Conservation (phyloP, 2,329 filamentous ascomycete genomes). For the Corynespora cassiicola region DNA sequence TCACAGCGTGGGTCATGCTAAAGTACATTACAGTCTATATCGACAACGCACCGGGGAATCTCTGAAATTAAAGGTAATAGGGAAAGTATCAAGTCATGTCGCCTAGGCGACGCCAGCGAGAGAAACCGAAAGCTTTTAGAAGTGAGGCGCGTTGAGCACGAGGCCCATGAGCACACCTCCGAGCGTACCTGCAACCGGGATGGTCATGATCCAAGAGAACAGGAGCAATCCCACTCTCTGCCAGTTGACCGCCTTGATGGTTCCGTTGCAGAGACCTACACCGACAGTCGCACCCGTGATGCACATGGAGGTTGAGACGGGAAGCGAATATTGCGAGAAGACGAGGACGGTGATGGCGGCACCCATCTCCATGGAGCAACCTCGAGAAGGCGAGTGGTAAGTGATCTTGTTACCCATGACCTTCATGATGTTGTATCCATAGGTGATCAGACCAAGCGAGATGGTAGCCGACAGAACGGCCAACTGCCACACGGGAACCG, state of each 20-base stretch:
- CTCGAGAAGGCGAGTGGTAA: slow-evolving; percentile 67
- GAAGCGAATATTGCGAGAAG: slow-evolving; percentile 77
- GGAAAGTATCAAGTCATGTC: no score
- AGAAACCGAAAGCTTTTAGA: no score
- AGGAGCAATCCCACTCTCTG: slow-evolving; percentile 72
- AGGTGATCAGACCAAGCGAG: slow-evolving; percentile 71
- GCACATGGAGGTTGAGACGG: slow-evolving; percentile 73
- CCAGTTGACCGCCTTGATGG: slow-evolving; percentile 74
- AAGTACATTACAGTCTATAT: no score
- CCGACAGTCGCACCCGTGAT: slow-evolving; percentile 81
- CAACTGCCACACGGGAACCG: slow-evolving; percentile 78
- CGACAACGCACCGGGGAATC: no score
- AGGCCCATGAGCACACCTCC: slow-evolving; percentile 56
- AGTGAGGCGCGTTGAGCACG: slow-evolving; percentile 66
- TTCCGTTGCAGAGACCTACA: slow-evolving; percentile 79
- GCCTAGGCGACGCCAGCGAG: no score
- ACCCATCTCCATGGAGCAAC: slow-evolving; percentile 80
- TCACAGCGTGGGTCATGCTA: no score
- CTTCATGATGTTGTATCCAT: slow-evolving; percentile 87
- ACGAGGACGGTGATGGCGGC: slow-evolving; percentile 78
- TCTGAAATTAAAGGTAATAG: no score
- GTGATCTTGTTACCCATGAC: slow-evolving; percentile 85
- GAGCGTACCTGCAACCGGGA: slow-evolving; percentile 67
- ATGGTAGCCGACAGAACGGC: slow-evolving; percentile 71
- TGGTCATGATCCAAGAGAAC: slow-evolving; percentile 70